Evolutionary conservation across 2,329 filamentous ascomycete species (phyloP).

Genomic region (Fusarium lyarnte): DNA sequence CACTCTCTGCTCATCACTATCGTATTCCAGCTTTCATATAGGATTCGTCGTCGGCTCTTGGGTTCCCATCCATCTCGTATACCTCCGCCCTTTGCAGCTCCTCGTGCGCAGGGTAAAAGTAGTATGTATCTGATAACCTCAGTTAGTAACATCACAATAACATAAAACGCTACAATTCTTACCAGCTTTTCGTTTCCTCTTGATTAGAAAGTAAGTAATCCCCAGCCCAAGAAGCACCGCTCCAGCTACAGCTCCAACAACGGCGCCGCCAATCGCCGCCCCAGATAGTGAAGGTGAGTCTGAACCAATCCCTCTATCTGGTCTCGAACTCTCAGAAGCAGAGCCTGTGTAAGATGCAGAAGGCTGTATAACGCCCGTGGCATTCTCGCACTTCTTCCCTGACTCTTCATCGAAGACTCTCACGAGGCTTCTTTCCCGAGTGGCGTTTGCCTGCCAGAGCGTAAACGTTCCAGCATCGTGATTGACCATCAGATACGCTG

Average conservation of each 20-base stretch:
- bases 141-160: not conserved
- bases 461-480: conserved; percentile 47
- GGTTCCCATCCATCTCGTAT: conserved; percentile 2
- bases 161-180: not conserved
- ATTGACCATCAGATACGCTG: conserved; percentile 51
- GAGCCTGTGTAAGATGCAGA: not conserved
- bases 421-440: conserved; percentile 10
- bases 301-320: not conserved
- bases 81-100: not conserved
- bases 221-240: not conserved
- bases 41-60: accelerated
- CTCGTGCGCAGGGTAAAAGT: conserved; percentile 2
- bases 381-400: not conserved
- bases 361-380: conserved; percentile 20
- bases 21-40: not conserved
- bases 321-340: not conserved
- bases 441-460: conserved; percentile 48
- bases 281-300: not conserved
- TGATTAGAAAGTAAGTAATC: not conserved
- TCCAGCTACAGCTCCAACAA: conserved; percentile 1
- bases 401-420: conserved; percentile 19
- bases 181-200: not conserved
- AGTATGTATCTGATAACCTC: not conserved
- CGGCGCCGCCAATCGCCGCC: conserved; percentile 8
- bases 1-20: not conserved